Percentiles rank a stretch among this genome's conserved stretches.
These are phyloP conservation scores for Talaromyces verruculosus DNA, from an alignment of 2,329 filamentous ascomycete genomes.

Conservation along the genomic window DNA sequence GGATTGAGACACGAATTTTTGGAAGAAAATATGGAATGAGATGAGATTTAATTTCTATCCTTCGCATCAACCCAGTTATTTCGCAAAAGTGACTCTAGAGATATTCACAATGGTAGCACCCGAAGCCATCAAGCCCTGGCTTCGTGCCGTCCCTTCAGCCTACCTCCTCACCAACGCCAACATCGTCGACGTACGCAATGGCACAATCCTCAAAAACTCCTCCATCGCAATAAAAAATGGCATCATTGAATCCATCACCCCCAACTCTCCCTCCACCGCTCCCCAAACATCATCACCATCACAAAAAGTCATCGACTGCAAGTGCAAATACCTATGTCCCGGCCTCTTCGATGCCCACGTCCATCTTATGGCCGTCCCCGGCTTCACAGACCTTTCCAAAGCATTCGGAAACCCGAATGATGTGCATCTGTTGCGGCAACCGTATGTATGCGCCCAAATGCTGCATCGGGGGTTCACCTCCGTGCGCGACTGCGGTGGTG, in stretches of 20 bases:
- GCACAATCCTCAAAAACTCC: constrained; percentile 30
- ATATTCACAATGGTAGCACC: constrained; percentile 1
- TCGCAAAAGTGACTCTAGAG: no score
- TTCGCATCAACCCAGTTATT: no score
- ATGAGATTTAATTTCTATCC: not conserved
- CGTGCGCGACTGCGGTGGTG: constrained; percentile 60
- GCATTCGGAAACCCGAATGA: constrained; percentile 9
- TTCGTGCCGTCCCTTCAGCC: not conserved
- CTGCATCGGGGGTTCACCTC: constrained; percentile 60
- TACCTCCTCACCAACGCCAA: constrained; percentile 33
- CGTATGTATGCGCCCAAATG: constrained; percentile 43
- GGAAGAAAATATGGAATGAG: not conserved
- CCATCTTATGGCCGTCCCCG: constrained; percentile 50
- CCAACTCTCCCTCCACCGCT: constrained; percentile 16
- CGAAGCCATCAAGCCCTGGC: constrained; percentile 16
- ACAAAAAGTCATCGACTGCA: constrained; percentile 3
- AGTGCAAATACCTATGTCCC: constrained; percentile 39
- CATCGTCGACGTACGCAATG: constrained; percentile 43
- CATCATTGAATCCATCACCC: constrained; percentile 27
- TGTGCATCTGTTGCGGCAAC: constrained; percentile 16
- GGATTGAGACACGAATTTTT: not conserved
- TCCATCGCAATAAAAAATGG: constrained; percentile 40
- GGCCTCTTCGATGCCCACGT: constrained; percentile 57
- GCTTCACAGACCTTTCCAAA: constrained; percentile 26
- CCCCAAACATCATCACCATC: not conserved